These are phyloP conservation scores for Pythium vanterpoolii DNA, from an alignment of 352 stramenopile species.

Conservation along the genomic window DNA sequence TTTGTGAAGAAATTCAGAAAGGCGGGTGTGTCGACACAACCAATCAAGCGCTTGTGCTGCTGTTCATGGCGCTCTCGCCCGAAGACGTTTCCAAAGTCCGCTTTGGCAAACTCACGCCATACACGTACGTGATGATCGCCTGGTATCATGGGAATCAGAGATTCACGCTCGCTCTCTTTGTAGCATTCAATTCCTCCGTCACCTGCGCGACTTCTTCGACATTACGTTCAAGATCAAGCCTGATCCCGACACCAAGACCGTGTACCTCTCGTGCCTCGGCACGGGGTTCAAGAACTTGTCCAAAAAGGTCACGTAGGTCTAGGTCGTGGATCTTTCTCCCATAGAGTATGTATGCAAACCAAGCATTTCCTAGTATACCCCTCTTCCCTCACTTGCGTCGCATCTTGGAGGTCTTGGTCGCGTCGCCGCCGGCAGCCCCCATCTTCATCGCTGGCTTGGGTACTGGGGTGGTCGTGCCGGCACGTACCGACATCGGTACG, in stretches of 20 bases:
- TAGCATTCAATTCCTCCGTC: slow-evolving; percentile 86
- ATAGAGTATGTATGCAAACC: slow-evolving; percentile 7
- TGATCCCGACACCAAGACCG: slow-evolving; percentile 83
- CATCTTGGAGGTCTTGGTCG: slow-evolving; percentile 58
- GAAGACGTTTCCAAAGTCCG: slow-evolving; percentile 97
- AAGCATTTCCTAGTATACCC: background rate
- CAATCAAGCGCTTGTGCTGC: slow-evolving; percentile 94
- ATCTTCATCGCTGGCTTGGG: slow-evolving; percentile 74
- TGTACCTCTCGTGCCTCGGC: slow-evolving; percentile 93
- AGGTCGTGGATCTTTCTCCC: background rate
- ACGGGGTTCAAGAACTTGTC: slow-evolving; percentile 95
- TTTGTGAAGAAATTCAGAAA: slow-evolving; percentile 97
- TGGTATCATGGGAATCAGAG: background rate
- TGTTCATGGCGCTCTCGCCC: slow-evolving; percentile 97
- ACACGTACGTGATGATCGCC: slow-evolving; percentile 47
- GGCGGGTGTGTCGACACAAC: slow-evolving; percentile 94
- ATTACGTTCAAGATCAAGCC: slow-evolving; percentile 94
- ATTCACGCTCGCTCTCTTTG: background rate
- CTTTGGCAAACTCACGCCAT: slow-evolving; percentile 84
- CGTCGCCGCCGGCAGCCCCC: slow-evolving; percentile 58
- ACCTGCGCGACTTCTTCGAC: slow-evolving; percentile 91
- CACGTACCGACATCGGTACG: slow-evolving; percentile 47
- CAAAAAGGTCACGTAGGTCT: slow-evolving; percentile 92
- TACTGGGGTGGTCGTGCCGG: slow-evolving; percentile 50
- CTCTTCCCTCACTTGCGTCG: slow-evolving; percentile 45